A percentile compares a stretch with the other conserved stretches of the same genome.
phyloP scores from a whole-genome alignment of 225 moss, liverwort and hornwort species.

The Physcomitrium patens region DNA sequence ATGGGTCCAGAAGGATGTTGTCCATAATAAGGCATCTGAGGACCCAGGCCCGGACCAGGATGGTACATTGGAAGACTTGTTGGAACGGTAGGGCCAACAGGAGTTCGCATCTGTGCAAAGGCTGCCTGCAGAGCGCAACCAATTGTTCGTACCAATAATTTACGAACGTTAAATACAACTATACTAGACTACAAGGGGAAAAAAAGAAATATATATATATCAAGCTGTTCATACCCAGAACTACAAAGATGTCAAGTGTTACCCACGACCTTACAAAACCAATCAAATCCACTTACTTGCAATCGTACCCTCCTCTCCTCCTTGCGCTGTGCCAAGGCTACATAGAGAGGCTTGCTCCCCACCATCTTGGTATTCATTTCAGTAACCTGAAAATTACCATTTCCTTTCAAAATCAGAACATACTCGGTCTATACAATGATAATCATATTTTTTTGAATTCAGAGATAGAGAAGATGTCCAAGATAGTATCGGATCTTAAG shows the following conservation, averaged over 20 bases:
- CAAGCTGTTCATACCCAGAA: neutral
- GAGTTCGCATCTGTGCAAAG: conserved; percentile 95
- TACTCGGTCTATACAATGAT: too few species aligned
- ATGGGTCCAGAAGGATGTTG: conserved; percentile 93
- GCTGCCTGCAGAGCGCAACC: conserved; percentile 59
- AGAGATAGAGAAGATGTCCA: neutral
- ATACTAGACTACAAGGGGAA: neutral
- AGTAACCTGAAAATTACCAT: conserved; percentile 51
- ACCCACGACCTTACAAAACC: neutral
- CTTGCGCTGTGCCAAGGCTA: conserved; percentile 95
- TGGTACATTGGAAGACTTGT: conserved; percentile 97
- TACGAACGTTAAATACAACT: neutral
- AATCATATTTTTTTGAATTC: too few species aligned
- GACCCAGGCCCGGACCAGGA: conserved; percentile 92
- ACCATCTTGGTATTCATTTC: conserved; percentile 99
- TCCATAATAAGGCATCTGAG: conserved; percentile 85
- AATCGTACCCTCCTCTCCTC: conserved; percentile 92
- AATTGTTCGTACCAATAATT: neutral
- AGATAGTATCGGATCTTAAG: too few species aligned
- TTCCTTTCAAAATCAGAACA: neutral
- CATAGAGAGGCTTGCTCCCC: conserved; percentile 89
- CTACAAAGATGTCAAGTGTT: neutral
- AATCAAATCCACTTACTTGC: conserved; percentile 60
- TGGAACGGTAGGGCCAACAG: conserved; percentile 88
- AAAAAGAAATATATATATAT: neutral